Base-by-base conservation (phyloP, 768 basidiomycete species). In the Rhizopogon vinicolor region DNA sequence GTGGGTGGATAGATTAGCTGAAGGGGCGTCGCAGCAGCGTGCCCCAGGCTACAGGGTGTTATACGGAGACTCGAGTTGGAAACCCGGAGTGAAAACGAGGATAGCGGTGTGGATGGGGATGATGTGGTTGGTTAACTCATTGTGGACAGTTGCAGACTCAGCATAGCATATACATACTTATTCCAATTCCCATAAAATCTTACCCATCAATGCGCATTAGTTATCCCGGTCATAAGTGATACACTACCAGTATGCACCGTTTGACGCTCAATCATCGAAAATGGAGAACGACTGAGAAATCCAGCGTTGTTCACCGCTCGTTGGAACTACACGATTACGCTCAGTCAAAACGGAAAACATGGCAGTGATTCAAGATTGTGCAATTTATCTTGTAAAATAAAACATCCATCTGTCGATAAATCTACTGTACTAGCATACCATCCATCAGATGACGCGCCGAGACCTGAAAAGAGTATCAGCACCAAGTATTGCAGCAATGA, bases 51-150 rank as follows among this genome's bases (percentile, higher is more conserved):
- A 72, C 54, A 62, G 63, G 29, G 51, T 68, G 33, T 76, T 74
- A 72, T 58, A 68, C 7, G 61, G 57, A 10, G 60, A 61, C 52
- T 58, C 62, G 40, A 66, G 70, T 52, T 70, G 73, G 60, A 65
- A 65, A 59, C 66, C 71, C n/a, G 77, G 80, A 42, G 63, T 77
- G 33, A 72, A 72, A 56, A 69, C 75, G 14, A 80, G 74, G 55
- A 58, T 81, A 19, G 67, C 68, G 8, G 60, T 78, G 37, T 75
- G 74, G 25, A 52, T 78, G 10, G 64, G 72, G 14, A 64, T 75
- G 1, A 78, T 91, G 74, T 91, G 89, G 89, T 53, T 80, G 35
- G 62, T 82, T 45, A 92, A 91, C 63, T 62, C 82, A 44, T 63
- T 88, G 9, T 90, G 83, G 83, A 63, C 68, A 57, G 68, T 75